Conservation (phyloP, 2,329 filamentous ascomycete species). For the Westerdykella aurantiaca region DNA sequence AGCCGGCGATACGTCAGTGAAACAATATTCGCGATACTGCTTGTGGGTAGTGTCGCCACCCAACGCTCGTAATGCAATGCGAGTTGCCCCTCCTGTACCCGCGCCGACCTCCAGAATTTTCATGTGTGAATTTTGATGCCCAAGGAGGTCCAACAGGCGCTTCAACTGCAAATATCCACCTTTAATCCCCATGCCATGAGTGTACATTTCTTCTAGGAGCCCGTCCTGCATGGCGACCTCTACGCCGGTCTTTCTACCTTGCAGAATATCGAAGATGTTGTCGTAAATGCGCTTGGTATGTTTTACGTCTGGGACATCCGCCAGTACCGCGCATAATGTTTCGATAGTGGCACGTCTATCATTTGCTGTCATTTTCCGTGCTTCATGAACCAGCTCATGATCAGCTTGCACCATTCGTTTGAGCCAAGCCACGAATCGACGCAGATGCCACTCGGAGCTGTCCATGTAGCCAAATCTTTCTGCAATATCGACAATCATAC, state of each 20-base stretch:
- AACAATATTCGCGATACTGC: conserved; percentile 11
- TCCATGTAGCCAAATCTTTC: background rate
- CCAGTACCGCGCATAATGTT: conserved; percentile 5
- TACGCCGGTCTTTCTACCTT: conserved; percentile 4
- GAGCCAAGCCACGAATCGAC: conserved; percentile 3
- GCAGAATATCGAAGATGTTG: conserved; percentile 8
- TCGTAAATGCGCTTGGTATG: conserved; percentile 13
- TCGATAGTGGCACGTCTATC: conserved; percentile 3
- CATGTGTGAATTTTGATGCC: conserved; percentile 32
- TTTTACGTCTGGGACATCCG: conserved; percentile 9
- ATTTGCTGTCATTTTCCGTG: background rate
- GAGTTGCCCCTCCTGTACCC: conserved; percentile 5
- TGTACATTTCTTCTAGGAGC: conserved; percentile 9
- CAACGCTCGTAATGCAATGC: background rate
- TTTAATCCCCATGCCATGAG: conserved; percentile 5
- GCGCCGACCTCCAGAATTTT: conserved; percentile 30
- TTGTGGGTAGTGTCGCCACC: conserved; percentile 1
- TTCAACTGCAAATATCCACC: conserved; percentile 9
- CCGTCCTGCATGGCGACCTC: conserved; percentile 8
- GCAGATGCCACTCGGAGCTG: background rate
- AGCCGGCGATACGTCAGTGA: conserved; percentile 12
- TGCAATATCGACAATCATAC: conserved; percentile 2
- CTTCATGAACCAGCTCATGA: background rate
- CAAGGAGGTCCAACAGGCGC: conserved; percentile 30
- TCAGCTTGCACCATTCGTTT: background rate